Conservation (phyloP, 2,329 filamentous ascomycete genomes). For the Stachybotrys echinatus region DNA sequence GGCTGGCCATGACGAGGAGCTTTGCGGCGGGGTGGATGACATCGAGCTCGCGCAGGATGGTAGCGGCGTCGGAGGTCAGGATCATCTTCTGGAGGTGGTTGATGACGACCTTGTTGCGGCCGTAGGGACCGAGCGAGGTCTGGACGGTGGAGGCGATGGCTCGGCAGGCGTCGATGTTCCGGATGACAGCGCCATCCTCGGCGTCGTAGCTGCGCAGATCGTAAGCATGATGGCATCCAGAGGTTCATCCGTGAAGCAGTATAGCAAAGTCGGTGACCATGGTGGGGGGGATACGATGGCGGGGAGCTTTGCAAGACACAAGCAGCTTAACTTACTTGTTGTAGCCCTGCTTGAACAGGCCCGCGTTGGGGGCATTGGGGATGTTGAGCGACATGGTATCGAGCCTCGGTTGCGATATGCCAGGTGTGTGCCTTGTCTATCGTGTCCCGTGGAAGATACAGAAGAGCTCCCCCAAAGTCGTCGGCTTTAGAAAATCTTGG, state of each 20-base stretch:
- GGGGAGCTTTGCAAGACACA: not conserved
- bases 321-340: slow-evolving; percentile 64
- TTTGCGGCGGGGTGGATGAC: slow-evolving; percentile 98
- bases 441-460: slow-evolving; percentile 1
- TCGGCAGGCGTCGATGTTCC: slow-evolving; percentile 97
- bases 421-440: slow-evolving; percentile 5
- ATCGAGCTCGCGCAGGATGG: slow-evolving; percentile 94
- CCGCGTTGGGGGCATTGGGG: slow-evolving; percentile 85
- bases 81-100: slow-evolving; percentile 99
- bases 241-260: not conserved
- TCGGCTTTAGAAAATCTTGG: slow-evolving; percentile 11
- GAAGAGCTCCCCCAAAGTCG: not conserved
- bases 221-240: slow-evolving; percentile 21
- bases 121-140: slow-evolving; percentile 94
- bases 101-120: slow-evolving; percentile 99
- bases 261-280: not conserved
- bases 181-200: slow-evolving; percentile 96
- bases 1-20: slow-evolving; percentile 95
- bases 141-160: slow-evolving; percentile 94
- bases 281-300: slow-evolving; percentile 8
- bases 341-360: slow-evolving; percentile 94
- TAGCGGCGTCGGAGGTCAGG: slow-evolving; percentile 93
- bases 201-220: slow-evolving; percentile 75
- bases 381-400: slow-evolving; percentile 86
- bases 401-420: slow-evolving; percentile 10